Evolutionary conservation across 148 eudicot genomes (phyloP), one percentile per base, ranked within the genome.

Genomic region (Cornus kousa): DNA sequence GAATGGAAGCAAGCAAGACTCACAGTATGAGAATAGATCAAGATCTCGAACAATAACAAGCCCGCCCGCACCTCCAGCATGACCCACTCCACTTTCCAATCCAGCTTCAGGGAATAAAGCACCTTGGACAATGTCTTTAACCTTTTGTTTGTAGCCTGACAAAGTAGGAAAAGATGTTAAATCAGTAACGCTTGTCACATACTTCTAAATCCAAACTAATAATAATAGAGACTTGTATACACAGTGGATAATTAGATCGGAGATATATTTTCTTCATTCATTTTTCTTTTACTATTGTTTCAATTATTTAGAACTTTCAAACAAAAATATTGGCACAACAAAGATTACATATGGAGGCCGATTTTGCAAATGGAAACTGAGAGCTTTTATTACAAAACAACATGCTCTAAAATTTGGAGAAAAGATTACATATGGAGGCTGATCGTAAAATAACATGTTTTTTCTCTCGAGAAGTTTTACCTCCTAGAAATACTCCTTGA

Each of bases 31-130:
- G 85, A 91, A 96, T 73, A 92, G 89, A 84, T 93, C 95, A 31
- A 96, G 90, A 88, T 92, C 99, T 68, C 98, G 88, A 67, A 96
- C 97, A 59, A 93, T 78, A 32, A 96, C 99, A 68, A 92, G 89
- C 73, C 99, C 99, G 64, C 98, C 99, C 2, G 75, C 87, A 86
- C 99, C 99, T 72, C 99, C 99, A 77, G 98, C 99, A 64, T 89
- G 91, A 28, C 98, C 98, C 19, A 77, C 79, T 35, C 78, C 80
- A 48, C 71, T 86, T 75, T 89, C 93, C 68, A 89, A 72, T 33
- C 98, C 97, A 64, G 89, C 91, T 88, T 96, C 99, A 4, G 99
- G 95, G 80, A 96, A 96, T 84, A 96, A 85, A 37, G 99, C 99
- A 43, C 91, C 92, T 87, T 91, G 87, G 68, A 96, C 88, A 22